phyloP scores from a whole-genome alignment of 2,329 filamentous ascomycete genomes.

The Paecilomyces sp. region DNA sequence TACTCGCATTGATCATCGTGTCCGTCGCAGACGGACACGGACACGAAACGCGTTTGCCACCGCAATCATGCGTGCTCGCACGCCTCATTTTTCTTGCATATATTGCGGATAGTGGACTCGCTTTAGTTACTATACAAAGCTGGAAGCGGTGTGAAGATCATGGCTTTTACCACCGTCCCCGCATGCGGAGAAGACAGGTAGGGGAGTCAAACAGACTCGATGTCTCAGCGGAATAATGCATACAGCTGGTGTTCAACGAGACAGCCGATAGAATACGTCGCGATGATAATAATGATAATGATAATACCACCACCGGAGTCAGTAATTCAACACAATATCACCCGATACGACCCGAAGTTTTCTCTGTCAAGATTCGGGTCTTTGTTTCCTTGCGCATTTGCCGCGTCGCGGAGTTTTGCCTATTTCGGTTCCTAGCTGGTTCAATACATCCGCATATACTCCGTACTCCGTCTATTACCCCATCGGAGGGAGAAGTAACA shows the following conservation, averaged over 20 bases:
- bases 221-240: not conserved
- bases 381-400: not conserved
- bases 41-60: not conserved
- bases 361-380: not conserved
- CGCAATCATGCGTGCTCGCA: not conserved
- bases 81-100: not conserved
- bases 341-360: too few species aligned
- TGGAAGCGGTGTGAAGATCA: not conserved
- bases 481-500: too few species aligned
- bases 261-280: not conserved
- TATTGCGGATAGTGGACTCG: too few species aligned
- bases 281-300: not conserved
- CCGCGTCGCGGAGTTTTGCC: not conserved
- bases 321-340: too few species aligned
- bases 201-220: not conserved
- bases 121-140: not conserved
- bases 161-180: not conserved
- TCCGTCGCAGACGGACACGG: not conserved
- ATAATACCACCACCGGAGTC: not conserved
- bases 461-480: too few species aligned
- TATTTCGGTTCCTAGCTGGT: not conserved
- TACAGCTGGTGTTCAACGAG: not conserved
- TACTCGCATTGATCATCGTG: not conserved
- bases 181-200: not conserved
- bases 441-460: not conserved